phyloP scores from a whole-genome alignment of 768 basidiomycete genomes.

The Rhizopogon rudus region DNA sequence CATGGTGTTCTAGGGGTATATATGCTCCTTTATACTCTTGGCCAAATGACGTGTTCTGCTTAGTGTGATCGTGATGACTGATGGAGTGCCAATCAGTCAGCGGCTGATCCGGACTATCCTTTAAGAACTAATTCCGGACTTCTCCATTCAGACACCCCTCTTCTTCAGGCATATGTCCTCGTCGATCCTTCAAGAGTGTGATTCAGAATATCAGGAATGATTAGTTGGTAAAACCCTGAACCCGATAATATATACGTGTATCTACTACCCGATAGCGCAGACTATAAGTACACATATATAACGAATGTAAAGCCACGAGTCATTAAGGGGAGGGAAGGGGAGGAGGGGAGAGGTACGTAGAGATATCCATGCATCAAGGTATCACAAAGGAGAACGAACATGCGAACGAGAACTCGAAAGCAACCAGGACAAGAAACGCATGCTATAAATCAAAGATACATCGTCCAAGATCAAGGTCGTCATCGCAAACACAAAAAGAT shows the following conservation, averaged over 20 bases:
- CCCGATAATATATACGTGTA: too few relatives aligned
- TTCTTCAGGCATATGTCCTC: too few relatives aligned
- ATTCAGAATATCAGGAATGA: too few relatives aligned
- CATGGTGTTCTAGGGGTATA: background rate
- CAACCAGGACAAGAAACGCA: conserved; percentile 18
- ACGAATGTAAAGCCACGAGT: background rate
- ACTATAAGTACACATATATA: conserved; percentile 24
- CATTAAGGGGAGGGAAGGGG: conserved; percentile 8
- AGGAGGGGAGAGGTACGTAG: conserved; percentile 8
- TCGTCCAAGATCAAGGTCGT: conserved; percentile 17
- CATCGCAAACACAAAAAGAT: conserved; percentile 1
- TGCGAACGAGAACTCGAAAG: conserved; percentile 18
- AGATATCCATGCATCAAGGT: background rate
- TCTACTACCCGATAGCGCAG: conserved; percentile 18
- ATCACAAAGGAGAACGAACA: conserved; percentile 4
- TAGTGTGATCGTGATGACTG: background rate
- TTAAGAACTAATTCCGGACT: too few relatives aligned
- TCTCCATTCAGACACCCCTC: too few relatives aligned
- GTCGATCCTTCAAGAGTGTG: too few relatives aligned
- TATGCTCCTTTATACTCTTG: background rate
- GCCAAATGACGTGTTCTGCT: background rate
- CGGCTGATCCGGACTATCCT: too few relatives aligned
- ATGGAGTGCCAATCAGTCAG: background rate
- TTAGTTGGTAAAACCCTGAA: too few relatives aligned
- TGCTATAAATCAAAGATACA: conserved; percentile 24